Evolutionary conservation across 192 early-diverging fungal species (phyloP).

Genomic region (Diversispora eburnea): DNA sequence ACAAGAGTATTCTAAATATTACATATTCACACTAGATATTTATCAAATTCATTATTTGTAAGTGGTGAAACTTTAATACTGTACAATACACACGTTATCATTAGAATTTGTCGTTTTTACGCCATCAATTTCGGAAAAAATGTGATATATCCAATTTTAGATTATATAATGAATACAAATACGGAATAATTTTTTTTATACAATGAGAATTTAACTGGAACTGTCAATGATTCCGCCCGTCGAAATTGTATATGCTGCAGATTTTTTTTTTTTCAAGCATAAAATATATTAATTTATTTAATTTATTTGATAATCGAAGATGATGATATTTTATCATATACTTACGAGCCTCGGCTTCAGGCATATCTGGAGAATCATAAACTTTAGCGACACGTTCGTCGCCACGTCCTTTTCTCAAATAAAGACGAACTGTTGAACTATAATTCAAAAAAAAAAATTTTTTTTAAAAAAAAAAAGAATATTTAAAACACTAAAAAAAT

Average conservation of each 20-base stretch:
- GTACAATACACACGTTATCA: too few species aligned
- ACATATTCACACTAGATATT: too few species aligned
- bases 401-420: constrained; percentile 75
- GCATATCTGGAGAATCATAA: constrained; percentile 80
- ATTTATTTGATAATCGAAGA: neutral
- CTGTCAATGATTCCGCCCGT: constrained; percentile 70
- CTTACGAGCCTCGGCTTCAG: constrained; percentile 59
- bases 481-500: neutral
- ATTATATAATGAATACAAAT: too few species aligned
- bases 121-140: too few species aligned
- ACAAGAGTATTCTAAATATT: too few species aligned
- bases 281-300: neutral
- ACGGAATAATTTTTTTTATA: too few species aligned
- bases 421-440: constrained; percentile 72
- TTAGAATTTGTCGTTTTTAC: too few species aligned
- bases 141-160: too few species aligned
- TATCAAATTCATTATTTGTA: too few species aligned
- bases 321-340: constrained; percentile 1
- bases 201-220: constrained; percentile 14
- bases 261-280: neutral
- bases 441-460: constrained; percentile 13
- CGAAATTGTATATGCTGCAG: constrained; percentile 65
- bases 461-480: constrained; percentile 2
- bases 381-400: constrained; percentile 79
- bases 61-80: too few species aligned